Conservation (phyloP, 306 rosid genomes). For the Prinsepia uniflora region DNA sequence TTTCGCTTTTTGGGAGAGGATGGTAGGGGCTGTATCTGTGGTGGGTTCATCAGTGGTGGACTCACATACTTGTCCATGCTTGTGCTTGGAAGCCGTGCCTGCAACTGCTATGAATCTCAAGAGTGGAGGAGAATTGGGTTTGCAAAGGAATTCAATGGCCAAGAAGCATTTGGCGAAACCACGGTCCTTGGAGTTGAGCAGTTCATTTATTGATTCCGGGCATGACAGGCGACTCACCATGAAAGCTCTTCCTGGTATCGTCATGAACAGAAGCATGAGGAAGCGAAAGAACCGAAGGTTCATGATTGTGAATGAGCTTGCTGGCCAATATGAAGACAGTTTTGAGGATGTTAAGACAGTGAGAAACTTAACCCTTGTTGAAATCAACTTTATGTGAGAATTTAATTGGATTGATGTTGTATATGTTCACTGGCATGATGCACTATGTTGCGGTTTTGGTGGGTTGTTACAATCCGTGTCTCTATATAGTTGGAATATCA, state of each 20-base stretch:
- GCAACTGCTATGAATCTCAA: constrained; percentile 54
- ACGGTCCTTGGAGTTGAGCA: constrained; percentile 44
- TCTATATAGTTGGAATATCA: not conserved
- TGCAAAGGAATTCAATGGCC: constrained; percentile 44
- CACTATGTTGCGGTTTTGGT: not conserved
- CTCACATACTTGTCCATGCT: constrained; percentile 71
- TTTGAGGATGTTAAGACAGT: constrained; percentile 88
- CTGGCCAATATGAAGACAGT: constrained; percentile 80
- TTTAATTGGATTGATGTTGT: not conserved
- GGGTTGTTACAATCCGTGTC: not conserved
- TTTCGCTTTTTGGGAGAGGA: constrained; percentile 27
- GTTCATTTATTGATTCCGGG: constrained; percentile 60
- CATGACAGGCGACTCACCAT: constrained; percentile 52
- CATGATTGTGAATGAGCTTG: constrained; percentile 59
- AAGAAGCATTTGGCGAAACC: constrained; percentile 44
- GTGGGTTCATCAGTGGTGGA: constrained; percentile 79
- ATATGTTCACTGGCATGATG: not conserved
- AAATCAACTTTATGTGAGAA: not conserved
- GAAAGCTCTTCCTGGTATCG: constrained; percentile 27
- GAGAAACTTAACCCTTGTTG: constrained; percentile 11
- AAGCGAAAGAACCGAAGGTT: constrained; percentile 55
- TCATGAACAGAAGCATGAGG: constrained; percentile 39
- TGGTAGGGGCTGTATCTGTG: constrained; percentile 73
- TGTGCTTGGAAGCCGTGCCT: constrained; percentile 78
- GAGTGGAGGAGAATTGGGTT: constrained; percentile 54